Percentiles rank a stretch among this genome's conserved stretches.
Evolutionary conservation across 2,329 filamentous ascomycete species (phyloP).

Genomic region (Botryotinia convoluta): DNA sequence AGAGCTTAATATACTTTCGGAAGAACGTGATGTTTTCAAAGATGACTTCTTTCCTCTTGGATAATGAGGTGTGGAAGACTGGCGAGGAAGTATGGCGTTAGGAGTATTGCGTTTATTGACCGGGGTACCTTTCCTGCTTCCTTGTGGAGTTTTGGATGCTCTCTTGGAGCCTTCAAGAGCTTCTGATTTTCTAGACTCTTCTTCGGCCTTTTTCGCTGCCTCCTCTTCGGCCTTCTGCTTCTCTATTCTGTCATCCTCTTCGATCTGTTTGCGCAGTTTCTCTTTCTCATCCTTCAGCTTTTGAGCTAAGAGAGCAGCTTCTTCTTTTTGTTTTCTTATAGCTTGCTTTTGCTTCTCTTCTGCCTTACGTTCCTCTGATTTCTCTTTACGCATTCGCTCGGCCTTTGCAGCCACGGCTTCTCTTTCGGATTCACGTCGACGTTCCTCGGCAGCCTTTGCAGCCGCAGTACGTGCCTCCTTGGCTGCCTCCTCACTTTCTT

Average conservation of each 20-base stretch:
- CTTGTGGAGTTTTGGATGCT: constrained; percentile 8
- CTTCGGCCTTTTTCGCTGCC: constrained; percentile 13
- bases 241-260: constrained; percentile 23
- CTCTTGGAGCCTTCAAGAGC: background rate
- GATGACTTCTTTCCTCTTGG: constrained; percentile 32
- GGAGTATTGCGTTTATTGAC: constrained; percentile 19
- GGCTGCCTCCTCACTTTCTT: constrained; percentile 23
- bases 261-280: constrained; percentile 16
- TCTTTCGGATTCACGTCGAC: constrained; percentile 27
- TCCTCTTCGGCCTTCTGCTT: constrained; percentile 22
- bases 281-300: constrained; percentile 27
- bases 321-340: constrained; percentile 20
- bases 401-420: constrained; percentile 25
- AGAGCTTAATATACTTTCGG: constrained; percentile 27
- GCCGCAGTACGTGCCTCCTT: constrained; percentile 26
- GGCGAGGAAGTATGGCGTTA: constrained; percentile 23
- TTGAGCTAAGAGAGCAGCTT: constrained; percentile 21
- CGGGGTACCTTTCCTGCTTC: constrained; percentile 15
- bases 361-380: constrained; percentile 21
- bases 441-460: constrained; percentile 29
- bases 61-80: constrained; percentile 33
- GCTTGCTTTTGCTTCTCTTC: constrained; percentile 24
- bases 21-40: constrained; percentile 27
- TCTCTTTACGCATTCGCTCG: constrained; percentile 25
- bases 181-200: constrained; percentile 11